Evolutionary conservation across 2,329 filamentous ascomycete species (phyloP).

Genomic region (Phoma sp.): DNA sequence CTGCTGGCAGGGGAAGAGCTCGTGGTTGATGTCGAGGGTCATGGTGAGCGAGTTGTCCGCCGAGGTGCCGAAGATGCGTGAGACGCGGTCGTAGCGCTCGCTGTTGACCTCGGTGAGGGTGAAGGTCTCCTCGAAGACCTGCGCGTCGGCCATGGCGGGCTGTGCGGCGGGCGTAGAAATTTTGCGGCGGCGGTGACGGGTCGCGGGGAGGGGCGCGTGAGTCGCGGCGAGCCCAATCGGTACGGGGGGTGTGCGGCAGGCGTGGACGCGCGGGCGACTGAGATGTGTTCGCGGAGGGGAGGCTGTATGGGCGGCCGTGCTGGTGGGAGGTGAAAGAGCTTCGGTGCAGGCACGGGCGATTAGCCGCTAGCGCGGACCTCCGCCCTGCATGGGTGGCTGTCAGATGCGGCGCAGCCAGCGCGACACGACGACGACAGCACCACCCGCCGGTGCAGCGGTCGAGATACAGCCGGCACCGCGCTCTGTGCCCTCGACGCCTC

Average conservation of each 20-base stretch:
- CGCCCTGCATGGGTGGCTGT: no score
- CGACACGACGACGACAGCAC: neutral
- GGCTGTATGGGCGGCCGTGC: conserved; percentile 5
- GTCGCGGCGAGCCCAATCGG: neutral
- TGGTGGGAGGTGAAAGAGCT: conserved; percentile 26
- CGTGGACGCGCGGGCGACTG: neutral
- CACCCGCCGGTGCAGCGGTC: conserved; percentile 2
- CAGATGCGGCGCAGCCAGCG: conserved; percentile 1
- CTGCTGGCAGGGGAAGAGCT: conserved; percentile 80
- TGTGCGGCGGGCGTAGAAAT: conserved; percentile 4
- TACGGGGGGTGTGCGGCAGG: neutral
- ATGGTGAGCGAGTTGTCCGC: conserved; percentile 79
- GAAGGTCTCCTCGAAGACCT: conserved; percentile 94
- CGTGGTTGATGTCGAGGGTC: conserved; percentile 90
- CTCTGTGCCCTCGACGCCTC: no score
- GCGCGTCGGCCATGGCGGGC: conserved; percentile 75
- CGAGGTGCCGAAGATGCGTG: conserved; percentile 80
- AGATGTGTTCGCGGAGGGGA: neutral
- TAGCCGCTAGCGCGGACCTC: conserved; percentile 14
- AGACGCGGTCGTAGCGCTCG: conserved; percentile 94
- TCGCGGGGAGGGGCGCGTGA: neutral
- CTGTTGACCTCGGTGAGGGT: conserved; percentile 79
- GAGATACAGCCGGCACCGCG: no score
- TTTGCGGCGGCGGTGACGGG: conserved; percentile 1
- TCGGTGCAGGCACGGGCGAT: conserved; percentile 4